Base-by-base conservation (phyloP, 768 basidiomycete species). In the Calocera cornea region DNA sequence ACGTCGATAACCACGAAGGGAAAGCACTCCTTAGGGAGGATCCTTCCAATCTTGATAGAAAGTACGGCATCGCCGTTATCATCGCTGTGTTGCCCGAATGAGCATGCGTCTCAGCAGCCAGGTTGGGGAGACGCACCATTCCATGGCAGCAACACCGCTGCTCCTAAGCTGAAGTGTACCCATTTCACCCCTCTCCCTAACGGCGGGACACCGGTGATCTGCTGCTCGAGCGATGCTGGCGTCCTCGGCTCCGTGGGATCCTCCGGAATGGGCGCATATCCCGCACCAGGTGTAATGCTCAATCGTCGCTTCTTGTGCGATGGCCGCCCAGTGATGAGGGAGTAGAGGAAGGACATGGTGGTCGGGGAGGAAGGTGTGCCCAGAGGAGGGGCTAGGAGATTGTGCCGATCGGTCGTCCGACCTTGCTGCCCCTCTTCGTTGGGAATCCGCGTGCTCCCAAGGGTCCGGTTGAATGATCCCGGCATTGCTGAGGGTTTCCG, bases 31-130 rank as follows among this genome's bases (percentile, higher is more conserved):
- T 78, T 22, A 88, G 71, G 0, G 84, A 74, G 1, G 90, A 88
- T 22, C 80, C 82, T 11, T 78, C 80, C 40, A 95, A 76, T 66
- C 90, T 81, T 0, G 89, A 84, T 34, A 88, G 74, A 74, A 95
- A 91, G 74, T 87, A 92, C 0, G 92, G 86, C 60, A 86, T 86
- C 0, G 88, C 91, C 34, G 90, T 95, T 29, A 97, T 93, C 73
- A 94, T 79, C 0, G 87, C 93, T 95, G 67, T 24, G n/a, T 7
- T 14, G n/a, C 64, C 40, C 27, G n/a, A 7, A 64, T 44, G 33
- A 19, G 36, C 49, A n/a, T 34, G 34, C 29, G 34, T n/a, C 19
- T 7, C n/a, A 24, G 1, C 44, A 40, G 33, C 8, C 65, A 22
- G 69, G 41, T 63, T 65, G 33, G 54, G 38, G 11, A 22, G 11